Evolutionary conservation across 352 stramenopile genomes (phyloP).

Genomic region (Phytophthora tentaculata): DNA sequence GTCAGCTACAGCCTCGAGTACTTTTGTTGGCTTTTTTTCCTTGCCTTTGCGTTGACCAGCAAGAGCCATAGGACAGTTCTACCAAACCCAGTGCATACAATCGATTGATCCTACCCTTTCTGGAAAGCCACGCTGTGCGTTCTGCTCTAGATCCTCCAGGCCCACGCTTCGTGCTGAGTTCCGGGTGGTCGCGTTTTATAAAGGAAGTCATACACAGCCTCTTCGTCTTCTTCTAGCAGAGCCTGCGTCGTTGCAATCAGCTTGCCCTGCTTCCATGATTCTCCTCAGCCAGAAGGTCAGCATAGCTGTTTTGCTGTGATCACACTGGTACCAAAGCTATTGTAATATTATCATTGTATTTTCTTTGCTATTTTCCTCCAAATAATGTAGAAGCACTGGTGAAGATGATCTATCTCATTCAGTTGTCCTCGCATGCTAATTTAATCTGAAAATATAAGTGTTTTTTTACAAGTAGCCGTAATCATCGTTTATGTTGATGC

Average conservation of each 20-base stretch:
- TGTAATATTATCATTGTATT: neutral
- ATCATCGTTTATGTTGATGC: too few relatives aligned
- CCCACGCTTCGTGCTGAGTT: neutral
- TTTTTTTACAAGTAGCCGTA: too few relatives aligned
- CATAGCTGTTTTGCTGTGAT: neutral
- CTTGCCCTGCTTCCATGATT: neutral
- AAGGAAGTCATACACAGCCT: neutral
- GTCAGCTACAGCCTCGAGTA: constrained; percentile 20
- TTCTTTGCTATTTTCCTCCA: neutral
- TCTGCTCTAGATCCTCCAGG: too few relatives aligned
- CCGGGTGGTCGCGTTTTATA: neutral
- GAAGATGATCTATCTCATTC: neutral
- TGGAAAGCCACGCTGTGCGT: neutral
- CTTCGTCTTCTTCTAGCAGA: neutral
- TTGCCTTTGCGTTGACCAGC: constrained; percentile 10
- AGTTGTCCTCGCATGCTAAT: too few relatives aligned
- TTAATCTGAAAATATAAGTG: too few relatives aligned
- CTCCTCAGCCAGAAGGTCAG: neutral
- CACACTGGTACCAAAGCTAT: neutral
- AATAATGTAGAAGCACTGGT: neutral
- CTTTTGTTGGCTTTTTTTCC: constrained; percentile 24
- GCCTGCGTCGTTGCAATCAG: neutral
- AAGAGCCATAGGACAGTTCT: neutral
- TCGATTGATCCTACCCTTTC: constrained; percentile 9
- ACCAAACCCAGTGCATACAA: constrained; percentile 14